Evolutionary conservation across 2,329 filamentous ascomycete genomes (phyloP).

Genomic region (Monosporascus sp.): DNA sequence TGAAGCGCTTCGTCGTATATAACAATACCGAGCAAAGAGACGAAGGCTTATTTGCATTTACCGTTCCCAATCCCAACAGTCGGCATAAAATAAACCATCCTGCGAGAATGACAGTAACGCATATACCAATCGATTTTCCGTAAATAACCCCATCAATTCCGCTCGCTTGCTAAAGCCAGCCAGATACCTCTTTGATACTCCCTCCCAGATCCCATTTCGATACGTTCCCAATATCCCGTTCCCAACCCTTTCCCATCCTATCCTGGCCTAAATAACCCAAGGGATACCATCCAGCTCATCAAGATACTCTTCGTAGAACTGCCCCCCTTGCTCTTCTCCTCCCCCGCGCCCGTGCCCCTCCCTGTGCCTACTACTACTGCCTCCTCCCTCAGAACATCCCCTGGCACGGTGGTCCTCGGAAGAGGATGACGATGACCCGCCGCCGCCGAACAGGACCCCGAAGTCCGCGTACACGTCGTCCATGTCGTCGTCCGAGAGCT

Average conservation of each 20-base stretch:
- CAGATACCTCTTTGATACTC: too few species aligned
- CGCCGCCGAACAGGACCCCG: slow-evolving; percentile 40
- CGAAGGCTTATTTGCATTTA: too few species aligned
- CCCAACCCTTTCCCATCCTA: neutral
- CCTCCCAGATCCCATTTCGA: too few species aligned
- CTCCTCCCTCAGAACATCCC: neutral
- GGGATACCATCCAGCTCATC: slow-evolving; percentile 52
- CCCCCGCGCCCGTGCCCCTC: slow-evolving; percentile 16
- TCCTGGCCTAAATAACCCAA: slow-evolving; percentile 30
- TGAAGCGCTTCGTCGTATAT: too few species aligned
- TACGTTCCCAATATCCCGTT: neutral
- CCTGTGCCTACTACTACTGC: neutral
- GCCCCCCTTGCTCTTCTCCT: slow-evolving; percentile 17
- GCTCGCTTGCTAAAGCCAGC: too few species aligned
- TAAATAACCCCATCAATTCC: too few species aligned
- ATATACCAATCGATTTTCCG: too few species aligned
- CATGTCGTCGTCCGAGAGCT: slow-evolving; percentile 35
- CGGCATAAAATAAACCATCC: too few species aligned
- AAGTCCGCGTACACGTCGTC: slow-evolving; percentile 53
- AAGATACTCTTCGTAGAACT: slow-evolving; percentile 49
- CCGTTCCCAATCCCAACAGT: too few species aligned
- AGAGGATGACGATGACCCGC: neutral
- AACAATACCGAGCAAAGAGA: too few species aligned
- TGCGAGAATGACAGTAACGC: too few species aligned
- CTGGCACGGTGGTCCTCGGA: neutral